Conservation (phyloP, 106 monocot species). For the Allium cepa region DNA sequence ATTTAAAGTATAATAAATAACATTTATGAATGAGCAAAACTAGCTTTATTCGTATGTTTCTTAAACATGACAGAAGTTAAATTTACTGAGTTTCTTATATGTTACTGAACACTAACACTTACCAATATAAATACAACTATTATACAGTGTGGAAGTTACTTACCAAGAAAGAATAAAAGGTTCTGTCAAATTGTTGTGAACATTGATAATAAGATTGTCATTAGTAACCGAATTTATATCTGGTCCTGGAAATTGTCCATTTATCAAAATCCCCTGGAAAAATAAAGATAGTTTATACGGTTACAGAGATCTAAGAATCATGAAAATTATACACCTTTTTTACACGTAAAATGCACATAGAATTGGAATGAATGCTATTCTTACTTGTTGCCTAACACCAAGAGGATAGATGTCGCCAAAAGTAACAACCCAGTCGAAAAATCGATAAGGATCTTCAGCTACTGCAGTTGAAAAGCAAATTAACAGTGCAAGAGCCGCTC, state of each 20-base stretch:
- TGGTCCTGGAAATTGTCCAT: constrained; percentile 81
- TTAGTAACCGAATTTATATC: constrained; percentile 60
- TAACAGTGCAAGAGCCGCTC: background rate
- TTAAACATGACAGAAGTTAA: no score
- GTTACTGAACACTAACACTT: no score
- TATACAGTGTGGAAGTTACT: background rate
- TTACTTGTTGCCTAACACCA: constrained; percentile 8
- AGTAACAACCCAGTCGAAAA: constrained; percentile 9
- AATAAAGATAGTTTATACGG: background rate
- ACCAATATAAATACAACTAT: no score
- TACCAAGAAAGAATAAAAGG: constrained; percentile 76
- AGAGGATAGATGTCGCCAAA: constrained; percentile 9
- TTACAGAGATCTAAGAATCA: background rate
- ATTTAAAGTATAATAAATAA: no score
- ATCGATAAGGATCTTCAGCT: constrained; percentile 2
- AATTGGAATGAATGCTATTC: background rate
- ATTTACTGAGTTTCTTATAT: no score
- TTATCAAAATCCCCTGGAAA: constrained; percentile 58
- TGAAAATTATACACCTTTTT: background rate
- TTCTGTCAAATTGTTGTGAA: constrained; percentile 60
- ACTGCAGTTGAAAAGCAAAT: background rate
- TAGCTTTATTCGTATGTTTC: no score
- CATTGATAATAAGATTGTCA: constrained; percentile 76
- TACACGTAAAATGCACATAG: background rate
- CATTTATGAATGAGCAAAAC: no score